These are phyloP conservation scores for Gleditsia sinensis DNA, from an alignment of 306 rosid genomes.

Conservation along the genomic window DNA sequence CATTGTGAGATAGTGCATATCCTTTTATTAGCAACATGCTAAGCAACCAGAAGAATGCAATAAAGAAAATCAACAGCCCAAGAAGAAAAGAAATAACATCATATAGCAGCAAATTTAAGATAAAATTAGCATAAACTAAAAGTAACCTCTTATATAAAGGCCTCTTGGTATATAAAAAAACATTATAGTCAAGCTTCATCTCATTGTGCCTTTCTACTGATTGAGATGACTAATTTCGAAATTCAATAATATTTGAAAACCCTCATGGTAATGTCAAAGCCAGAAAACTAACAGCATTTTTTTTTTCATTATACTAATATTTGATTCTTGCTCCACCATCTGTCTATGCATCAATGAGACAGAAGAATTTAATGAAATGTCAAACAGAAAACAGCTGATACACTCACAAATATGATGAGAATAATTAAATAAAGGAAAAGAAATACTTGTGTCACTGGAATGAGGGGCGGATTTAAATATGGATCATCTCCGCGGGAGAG, in stretches of 20 bases:
- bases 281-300: not conserved
- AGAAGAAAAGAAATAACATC: conserved; percentile 20
- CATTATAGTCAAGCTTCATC: conserved; percentile 5
- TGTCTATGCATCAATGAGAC: not conserved
- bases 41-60: not conserved
- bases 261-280: not conserved
- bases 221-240: conserved; percentile 20
- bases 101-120: not conserved
- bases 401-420: not conserved
- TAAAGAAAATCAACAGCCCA: conserved; percentile 17
- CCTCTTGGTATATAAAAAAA: conserved; percentile 20
- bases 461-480: not conserved
- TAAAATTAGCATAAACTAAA: not conserved
- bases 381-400: not conserved
- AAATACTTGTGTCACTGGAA: not conserved
- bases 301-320: not conserved
- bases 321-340: not conserved
- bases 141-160: not conserved
- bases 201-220: conserved; percentile 10
- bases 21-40: conserved; percentile 13
- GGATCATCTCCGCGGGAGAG: not conserved
- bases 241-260: conserved; percentile 5
- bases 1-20: not conserved
- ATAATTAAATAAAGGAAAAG: not conserved
- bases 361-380: not conserved